phyloP scores from a whole-genome alignment of 208 protist species.

The Endotrypanum monterogeii region DNA sequence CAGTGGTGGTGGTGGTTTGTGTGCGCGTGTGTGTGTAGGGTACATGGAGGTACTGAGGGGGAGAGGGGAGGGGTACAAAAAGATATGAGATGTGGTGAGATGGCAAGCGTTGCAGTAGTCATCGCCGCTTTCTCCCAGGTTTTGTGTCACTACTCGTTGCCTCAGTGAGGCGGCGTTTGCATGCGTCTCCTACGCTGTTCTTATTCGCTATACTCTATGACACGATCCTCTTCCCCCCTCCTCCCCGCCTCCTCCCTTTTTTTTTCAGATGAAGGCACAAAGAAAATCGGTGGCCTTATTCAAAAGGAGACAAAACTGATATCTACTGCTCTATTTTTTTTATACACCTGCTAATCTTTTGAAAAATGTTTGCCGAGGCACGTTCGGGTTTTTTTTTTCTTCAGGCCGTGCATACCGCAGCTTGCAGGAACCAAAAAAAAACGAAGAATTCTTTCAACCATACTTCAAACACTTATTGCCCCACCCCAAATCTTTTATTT shows the following conservation, averaged over 20 bases:
- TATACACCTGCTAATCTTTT: too few species aligned
- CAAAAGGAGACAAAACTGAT: background rate
- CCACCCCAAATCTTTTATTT: too few species aligned
- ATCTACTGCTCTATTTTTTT: constrained; percentile 1
- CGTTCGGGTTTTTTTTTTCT: background rate
- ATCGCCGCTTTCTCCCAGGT: background rate
- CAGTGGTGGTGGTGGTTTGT: too few species aligned
- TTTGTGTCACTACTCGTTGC: too few species aligned
- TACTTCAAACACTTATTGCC: too few species aligned
- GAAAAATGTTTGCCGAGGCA: too few species aligned
- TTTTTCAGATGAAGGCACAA: background rate
- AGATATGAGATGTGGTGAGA: background rate
- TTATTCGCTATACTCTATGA: background rate
- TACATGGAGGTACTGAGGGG: background rate
- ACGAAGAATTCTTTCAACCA: too few species aligned
- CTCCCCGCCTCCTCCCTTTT: too few species aligned
- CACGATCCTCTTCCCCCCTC: background rate
- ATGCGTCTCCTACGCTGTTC: background rate
- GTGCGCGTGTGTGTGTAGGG: too few species aligned
- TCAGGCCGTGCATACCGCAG: background rate
- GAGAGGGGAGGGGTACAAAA: background rate
- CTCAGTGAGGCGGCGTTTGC: background rate
- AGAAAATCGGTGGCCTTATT: background rate
- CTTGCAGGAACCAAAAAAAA: background rate
- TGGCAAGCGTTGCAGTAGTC: too few species aligned